phyloP scores from a whole-genome alignment of 306 rosid genomes.

The Hylodesmum podocarpum region DNA sequence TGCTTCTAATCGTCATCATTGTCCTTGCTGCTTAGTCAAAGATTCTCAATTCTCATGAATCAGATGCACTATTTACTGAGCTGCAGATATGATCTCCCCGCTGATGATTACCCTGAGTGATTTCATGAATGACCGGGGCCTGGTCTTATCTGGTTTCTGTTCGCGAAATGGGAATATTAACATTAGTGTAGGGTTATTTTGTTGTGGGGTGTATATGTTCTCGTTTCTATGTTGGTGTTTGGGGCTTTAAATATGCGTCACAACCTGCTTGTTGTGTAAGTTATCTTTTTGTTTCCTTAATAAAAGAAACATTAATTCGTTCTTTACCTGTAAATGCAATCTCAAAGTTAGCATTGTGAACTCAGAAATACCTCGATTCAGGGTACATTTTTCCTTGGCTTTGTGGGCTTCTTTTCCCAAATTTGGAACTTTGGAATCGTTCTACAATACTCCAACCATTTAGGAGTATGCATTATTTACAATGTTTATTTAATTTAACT shows the following conservation, averaged over 20 bases:
- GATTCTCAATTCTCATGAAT: slow-evolving; percentile 17
- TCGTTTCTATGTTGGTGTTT: slow-evolving; percentile 36
- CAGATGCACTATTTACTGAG: slow-evolving; percentile 29
- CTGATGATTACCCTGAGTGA: slow-evolving; percentile 31
- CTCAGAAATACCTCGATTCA: background rate
- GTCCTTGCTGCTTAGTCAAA: slow-evolving; percentile 73
- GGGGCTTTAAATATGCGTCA: slow-evolving; percentile 36
- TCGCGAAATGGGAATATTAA: slow-evolving; percentile 19
- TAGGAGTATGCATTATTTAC: background rate
- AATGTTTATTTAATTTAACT: too few species aligned
- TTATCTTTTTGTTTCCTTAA: slow-evolving; percentile 23
- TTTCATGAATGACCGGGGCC: slow-evolving; percentile 36
- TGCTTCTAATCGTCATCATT: slow-evolving; percentile 83
- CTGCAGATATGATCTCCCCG: slow-evolving; percentile 23
- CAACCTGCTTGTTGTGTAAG: slow-evolving; percentile 32
- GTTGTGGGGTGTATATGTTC: slow-evolving; percentile 27
- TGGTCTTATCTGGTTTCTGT: slow-evolving; percentile 30
- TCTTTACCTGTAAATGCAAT: slow-evolving; percentile 21
- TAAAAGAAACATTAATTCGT: slow-evolving; percentile 39
- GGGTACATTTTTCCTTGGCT: background rate
- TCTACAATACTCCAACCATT: background rate
- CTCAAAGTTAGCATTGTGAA: background rate
- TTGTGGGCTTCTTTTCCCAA: background rate
- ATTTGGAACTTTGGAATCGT: background rate
- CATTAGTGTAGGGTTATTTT: slow-evolving; percentile 33